Evolutionary conservation across 179 eudicot species (phyloP).

Genomic region (Beta corolliflora): DNA sequence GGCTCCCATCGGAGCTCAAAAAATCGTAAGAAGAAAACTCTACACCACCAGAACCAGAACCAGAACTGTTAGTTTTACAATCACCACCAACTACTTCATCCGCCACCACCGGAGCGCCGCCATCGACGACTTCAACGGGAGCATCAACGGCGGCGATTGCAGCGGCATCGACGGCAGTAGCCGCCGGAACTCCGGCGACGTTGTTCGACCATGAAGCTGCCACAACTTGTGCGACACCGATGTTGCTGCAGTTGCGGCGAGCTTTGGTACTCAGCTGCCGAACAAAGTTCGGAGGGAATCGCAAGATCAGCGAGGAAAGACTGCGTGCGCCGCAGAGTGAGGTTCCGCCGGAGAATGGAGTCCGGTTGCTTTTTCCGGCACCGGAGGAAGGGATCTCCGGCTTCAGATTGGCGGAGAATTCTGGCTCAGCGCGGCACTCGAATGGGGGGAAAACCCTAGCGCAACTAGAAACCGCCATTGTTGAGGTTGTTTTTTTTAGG

Average conservation of each 20-base stretch:
- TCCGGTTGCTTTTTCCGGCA: conserved; percentile 30
- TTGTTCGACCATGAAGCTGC: conserved; percentile 88
- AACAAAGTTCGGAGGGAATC: conserved; percentile 89
- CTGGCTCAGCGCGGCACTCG: conserved; percentile 76
- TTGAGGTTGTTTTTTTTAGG: neutral
- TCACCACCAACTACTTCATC: conserved; percentile 19
- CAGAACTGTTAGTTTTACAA: conserved; percentile 29
- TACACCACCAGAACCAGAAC: conserved; percentile 30
- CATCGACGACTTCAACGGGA: conserved; percentile 26
- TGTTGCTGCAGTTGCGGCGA: conserved; percentile 92
- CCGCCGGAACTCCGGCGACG: conserved; percentile 39
- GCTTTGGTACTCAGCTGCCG: conserved; percentile 90
- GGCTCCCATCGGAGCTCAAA: conserved; percentile 73
- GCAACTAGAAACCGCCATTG: conserved; percentile 51
- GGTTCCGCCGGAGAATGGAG: neutral
- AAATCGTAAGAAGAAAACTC: conserved; percentile 45
- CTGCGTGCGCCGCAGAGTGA: conserved; percentile 25
- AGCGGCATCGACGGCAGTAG: conserved; percentile 51
- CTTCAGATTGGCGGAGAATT: conserved; percentile 43
- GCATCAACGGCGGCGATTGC: conserved; percentile 36
- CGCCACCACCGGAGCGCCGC: conserved; percentile 18
- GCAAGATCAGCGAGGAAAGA: conserved; percentile 56
- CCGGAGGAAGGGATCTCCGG: conserved; percentile 33
- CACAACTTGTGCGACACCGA: conserved; percentile 95
- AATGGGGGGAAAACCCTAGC: conserved; percentile 61